Evolutionary conservation across 108 stramenopile genomes (phyloP), one percentile per base, ranked within the genome.

Genomic region (Cyclostephanos tholiformis): DNA sequence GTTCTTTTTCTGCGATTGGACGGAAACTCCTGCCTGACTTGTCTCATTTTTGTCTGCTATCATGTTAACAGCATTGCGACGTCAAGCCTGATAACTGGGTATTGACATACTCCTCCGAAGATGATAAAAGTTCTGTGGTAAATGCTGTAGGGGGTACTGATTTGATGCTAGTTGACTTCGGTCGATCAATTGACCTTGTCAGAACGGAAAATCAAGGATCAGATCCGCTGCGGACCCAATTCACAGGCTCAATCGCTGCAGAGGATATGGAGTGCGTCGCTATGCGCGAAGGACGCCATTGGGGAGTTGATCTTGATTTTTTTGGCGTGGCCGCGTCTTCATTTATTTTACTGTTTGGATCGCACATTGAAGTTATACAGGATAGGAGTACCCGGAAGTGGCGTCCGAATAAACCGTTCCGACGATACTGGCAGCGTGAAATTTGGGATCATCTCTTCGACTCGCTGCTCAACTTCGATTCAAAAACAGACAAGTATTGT

Each of bases 81-180:
- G 80, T 89, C 11, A 95, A 95, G 64, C 88, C 94, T 1, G 94
- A 95, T 53, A 95, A 95, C 64, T 91, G 89, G 82, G 89, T 94
- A 5, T 48, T 94, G 10, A 73, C 79, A 32, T 60, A 65, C 25
- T 77, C 81, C 2, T 70, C 75, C 20, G 66, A 82, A 36, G 63
- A 61, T 23, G 29, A 56, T 16, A 50, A 63, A 29, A 61, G 81
- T 49, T 46, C 67, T 25, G 82, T 25, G 12, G 60, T 59, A 60
- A 26, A 71, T 36, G 49, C 70, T 14, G 65, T 89, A 13, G 82
- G 76, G 29, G 81, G 67, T 56, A 70, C 82, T 29, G 87, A 92
- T 60, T 43, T 92, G 50, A 88, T 79, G 82, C 79, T 95, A 4
- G 85, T 92, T 26, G 94, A 95, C 77, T 95, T 95, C 84, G 94